These are phyloP conservation scores for Apostasia shenzhenica DNA, from an alignment of 106 monocot genomes.

Conservation along the genomic window DNA sequence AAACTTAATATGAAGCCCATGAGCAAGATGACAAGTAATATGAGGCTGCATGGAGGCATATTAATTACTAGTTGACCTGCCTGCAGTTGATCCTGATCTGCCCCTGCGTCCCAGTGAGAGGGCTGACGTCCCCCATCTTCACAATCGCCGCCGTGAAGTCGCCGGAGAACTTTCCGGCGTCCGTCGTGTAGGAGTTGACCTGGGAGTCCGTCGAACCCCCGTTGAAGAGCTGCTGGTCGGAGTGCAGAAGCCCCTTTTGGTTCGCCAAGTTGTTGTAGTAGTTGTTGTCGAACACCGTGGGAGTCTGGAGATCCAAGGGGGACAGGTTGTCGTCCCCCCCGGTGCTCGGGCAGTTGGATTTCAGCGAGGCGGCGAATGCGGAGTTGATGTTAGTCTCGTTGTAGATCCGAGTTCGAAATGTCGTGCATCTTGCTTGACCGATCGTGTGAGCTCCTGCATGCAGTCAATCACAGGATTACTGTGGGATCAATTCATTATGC, in stretches of 20 bases:
- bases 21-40: too few species aligned
- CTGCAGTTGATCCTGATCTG: conserved; percentile 66
- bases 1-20: too few species aligned
- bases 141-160: conserved; percentile 54
- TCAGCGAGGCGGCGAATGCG: conserved; percentile 19
- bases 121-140: conserved; percentile 54
- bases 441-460: conserved; percentile 52
- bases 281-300: conserved; percentile 25
- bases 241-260: conserved; percentile 51
- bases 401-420: conserved; percentile 40
- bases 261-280: conserved; percentile 40
- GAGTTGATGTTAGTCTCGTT: conserved; percentile 46
- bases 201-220: conserved; percentile 43
- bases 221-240: conserved; percentile 51
- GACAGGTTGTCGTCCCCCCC: conserved; percentile 40
- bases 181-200: conserved; percentile 24
- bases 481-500: neutral
- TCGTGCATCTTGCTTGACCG: conserved; percentile 35
- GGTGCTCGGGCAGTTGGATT: conserved; percentile 31
- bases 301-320: conserved; percentile 28
- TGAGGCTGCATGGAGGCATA: too few species aligned
- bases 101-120: conserved; percentile 48
- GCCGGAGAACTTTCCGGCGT: conserved; percentile 27
- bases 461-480: neutral
- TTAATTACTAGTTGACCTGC: conserved; percentile 32